Evolutionary conservation across 495 filamentous ascomycete genomes (phyloP).

Genomic region (Penicillium cataractarum): DNA sequence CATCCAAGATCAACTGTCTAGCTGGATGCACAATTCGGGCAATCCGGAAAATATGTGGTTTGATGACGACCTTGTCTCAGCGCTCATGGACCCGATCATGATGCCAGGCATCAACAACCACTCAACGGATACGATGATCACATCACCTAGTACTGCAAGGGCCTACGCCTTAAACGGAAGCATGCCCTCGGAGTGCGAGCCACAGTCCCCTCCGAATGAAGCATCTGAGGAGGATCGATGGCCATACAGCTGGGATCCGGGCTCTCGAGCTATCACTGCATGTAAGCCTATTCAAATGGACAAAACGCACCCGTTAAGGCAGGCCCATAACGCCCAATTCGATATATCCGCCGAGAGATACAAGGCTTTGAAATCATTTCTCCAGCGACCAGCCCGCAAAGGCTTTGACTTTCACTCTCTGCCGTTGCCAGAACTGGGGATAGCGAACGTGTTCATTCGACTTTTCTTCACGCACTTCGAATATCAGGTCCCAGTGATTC

Average conservation of each 20-base stretch:
- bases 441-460: conserved; percentile 12
- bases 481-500: conserved; percentile 11
- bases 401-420: conserved; percentile 13
- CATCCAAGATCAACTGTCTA: neutral
- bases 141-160: neutral
- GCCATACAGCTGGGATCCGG: conserved; percentile 16
- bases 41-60: conserved; percentile 12
- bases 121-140: neutral
- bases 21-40: conserved; percentile 11
- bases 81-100: conserved; percentile 9
- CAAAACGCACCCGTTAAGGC: conserved; percentile 6
- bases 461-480: conserved; percentile 14
- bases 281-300: conserved; percentile 12
- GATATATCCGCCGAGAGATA: conserved; percentile 11
- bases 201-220: conserved; percentile 12
- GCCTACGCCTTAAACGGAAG: neutral
- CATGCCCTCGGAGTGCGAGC: neutral
- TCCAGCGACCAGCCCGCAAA: conserved; percentile 8
- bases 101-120: conserved; percentile 3
- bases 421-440: conserved; percentile 10
- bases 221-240: conserved; percentile 17
- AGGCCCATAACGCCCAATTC: conserved; percentile 2
- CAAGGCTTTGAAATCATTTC: conserved; percentile 3
- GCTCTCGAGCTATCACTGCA: conserved; percentile 11
- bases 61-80: conserved; percentile 13